phyloP scores from a whole-genome alignment of 495 filamentous ascomycete genomes.

The Pseudevernia furfuracea region DNA sequence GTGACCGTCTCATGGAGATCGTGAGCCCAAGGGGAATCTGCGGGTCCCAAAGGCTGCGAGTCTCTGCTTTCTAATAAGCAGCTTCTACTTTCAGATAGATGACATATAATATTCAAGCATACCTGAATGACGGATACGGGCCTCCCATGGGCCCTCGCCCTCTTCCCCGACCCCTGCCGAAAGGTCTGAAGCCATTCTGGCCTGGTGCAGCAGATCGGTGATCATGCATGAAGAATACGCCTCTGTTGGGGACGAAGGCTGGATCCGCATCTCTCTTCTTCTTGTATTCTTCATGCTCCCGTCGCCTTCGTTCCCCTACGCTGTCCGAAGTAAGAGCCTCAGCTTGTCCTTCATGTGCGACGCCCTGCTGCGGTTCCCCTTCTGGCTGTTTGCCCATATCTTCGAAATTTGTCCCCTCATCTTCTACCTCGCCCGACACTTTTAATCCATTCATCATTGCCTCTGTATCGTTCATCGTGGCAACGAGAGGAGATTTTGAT shows the following conservation, averaged over 20 bases:
- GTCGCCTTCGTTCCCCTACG: constrained; percentile 59
- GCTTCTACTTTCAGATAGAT: neutral
- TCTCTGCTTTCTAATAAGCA: constrained; percentile 33
- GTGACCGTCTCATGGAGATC: constrained; percentile 86
- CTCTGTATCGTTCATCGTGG: constrained; percentile 61
- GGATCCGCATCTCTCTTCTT: constrained; percentile 84
- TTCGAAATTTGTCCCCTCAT: constrained; percentile 60
- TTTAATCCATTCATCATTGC: constrained; percentile 81
- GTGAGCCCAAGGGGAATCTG: constrained; percentile 78
- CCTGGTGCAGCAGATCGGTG: constrained; percentile 69
- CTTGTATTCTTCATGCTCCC: constrained; percentile 84
- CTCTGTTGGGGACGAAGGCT: constrained; percentile 88
- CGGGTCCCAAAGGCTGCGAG: constrained; percentile 44
- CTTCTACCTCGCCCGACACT: constrained; percentile 50
- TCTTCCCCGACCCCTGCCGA: constrained; percentile 51
- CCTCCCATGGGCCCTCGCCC: constrained; percentile 49
- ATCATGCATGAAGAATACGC: constrained; percentile 96
- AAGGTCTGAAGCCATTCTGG: constrained; percentile 68
- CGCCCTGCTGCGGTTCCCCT: constrained; percentile 29
- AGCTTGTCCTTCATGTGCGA: constrained; percentile 29
- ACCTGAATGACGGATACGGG: constrained; percentile 53
- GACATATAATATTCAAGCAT: constrained; percentile 19
- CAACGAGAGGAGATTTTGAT: constrained; percentile 16
- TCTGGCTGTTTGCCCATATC: constrained; percentile 40
- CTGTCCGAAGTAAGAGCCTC: constrained; percentile 37